Conservation (phyloP, 2,329 filamentous ascomycete species). For the Aschersonia sp. region DNA sequence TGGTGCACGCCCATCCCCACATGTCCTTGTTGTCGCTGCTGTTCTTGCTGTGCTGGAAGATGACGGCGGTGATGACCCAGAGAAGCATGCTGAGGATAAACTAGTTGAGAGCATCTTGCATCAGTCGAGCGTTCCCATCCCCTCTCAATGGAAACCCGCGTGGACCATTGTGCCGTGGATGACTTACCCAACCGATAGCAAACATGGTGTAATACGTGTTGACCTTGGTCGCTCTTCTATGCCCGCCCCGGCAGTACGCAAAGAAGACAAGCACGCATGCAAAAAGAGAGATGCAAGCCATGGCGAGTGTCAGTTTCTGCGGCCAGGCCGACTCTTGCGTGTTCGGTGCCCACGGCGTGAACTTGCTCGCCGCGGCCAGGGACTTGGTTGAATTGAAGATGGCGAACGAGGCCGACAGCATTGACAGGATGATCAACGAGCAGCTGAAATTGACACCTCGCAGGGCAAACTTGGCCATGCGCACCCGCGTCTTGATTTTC, state of each 20-base stretch:
- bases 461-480: constrained; percentile 89
- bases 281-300: constrained; percentile 66
- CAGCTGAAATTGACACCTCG: constrained; percentile 94
- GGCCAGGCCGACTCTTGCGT: constrained; percentile 64
- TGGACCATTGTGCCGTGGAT: no score
- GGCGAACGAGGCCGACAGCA: constrained; percentile 74
- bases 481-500: constrained; percentile 86
- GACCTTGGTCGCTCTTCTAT: constrained; percentile 79
- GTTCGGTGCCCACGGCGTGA: constrained; percentile 69
- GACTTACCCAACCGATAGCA: constrained; percentile 57
- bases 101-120: constrained; percentile 7
- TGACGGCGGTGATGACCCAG: constrained; percentile 75
- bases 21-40: constrained; percentile 66
- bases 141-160: background rate
- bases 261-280: constrained; percentile 70
- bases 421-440: constrained; percentile 82
- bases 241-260: constrained; percentile 79
- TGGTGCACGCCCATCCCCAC: constrained; percentile 96
- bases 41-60: constrained; percentile 66
- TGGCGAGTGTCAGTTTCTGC: constrained; percentile 66
- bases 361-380: constrained; percentile 60
- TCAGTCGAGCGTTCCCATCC: background rate
- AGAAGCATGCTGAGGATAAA: constrained; percentile 88
- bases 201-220: constrained; percentile 93
- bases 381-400: constrained; percentile 82